Percentiles rank a stretch among this genome's conserved stretches.
These are phyloP conservation scores for Choiromyces venosus DNA, from an alignment of 495 filamentous ascomycete species.

Conservation along the genomic window DNA sequence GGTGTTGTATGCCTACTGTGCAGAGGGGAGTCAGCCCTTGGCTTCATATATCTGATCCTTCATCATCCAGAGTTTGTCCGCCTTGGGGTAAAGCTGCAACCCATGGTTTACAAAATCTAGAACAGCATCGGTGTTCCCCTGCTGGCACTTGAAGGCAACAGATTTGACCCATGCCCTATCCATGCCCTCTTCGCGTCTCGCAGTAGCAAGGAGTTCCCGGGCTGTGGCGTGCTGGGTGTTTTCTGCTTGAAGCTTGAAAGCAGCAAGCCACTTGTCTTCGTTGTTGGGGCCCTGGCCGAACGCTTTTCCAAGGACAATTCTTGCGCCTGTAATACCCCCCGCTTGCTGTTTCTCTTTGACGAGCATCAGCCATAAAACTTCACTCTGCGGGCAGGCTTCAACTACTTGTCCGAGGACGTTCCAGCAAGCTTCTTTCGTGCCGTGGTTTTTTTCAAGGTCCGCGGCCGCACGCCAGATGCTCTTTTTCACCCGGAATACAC, in stretches of 20 bases:
- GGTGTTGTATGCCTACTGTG: no score
- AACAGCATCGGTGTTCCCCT: constrained; percentile 69
- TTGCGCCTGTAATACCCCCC: constrained; percentile 75
- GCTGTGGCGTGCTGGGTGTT: no score
- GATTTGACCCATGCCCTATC: constrained; percentile 95
- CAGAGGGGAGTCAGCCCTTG: no score
- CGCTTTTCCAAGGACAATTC: constrained; percentile 72
- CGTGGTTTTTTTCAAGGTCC: constrained; percentile 84
- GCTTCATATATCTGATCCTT: no score
- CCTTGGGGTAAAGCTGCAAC: constrained; percentile 76
- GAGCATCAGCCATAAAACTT: constrained; percentile 91
- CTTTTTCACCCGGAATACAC: constrained; percentile 75
- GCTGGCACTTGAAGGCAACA: constrained; percentile 81
- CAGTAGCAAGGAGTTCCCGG: constrained; percentile 68
- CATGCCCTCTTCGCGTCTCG: constrained; percentile 78
- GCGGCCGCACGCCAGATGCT: constrained; percentile 82
- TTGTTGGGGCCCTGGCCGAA: constrained; percentile 91
- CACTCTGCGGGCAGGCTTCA: constrained; percentile 80
- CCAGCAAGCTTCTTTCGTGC: constrained; percentile 74
- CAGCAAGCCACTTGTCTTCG: constrained; percentile 93
- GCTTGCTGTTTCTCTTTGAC: constrained; percentile 88
- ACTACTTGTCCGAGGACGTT: constrained; percentile 84
- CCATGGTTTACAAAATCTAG: constrained; percentile 81
- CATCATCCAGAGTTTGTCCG: no score
- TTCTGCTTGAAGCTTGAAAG: constrained; percentile 90